Evolutionary conservation across 2,329 filamentous ascomycete genomes (phyloP).

Genomic region (Fusarium clavum): DNA sequence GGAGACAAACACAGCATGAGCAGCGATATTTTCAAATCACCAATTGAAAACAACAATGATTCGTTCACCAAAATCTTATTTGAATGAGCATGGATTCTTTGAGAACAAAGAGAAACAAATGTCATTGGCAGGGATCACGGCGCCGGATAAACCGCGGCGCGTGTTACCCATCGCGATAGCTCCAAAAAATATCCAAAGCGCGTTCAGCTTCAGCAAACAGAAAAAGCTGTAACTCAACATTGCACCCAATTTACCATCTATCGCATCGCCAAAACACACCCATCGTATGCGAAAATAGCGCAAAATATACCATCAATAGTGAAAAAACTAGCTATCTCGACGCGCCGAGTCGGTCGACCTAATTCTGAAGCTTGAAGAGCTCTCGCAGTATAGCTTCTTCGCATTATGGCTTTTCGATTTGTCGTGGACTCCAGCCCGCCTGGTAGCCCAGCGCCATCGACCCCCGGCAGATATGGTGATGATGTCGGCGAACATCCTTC

Average conservation of each 20-base stretch:
- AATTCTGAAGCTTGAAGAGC: slow-evolving; percentile 30
- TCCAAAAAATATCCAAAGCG: slow-evolving; percentile 47
- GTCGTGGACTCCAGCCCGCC: slow-evolving; percentile 58
- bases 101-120: not conserved
- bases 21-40: not conserved
- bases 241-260: slow-evolving; percentile 20
- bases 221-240: slow-evolving; percentile 31
- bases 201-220: slow-evolving; percentile 37
- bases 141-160: slow-evolving; percentile 42
- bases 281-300: slow-evolving; percentile 28
- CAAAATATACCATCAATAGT: slow-evolving; percentile 10
- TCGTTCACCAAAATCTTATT: not conserved
- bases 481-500: slow-evolving; percentile 59
- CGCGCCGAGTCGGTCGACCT: slow-evolving; percentile 22
- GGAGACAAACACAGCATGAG: not conserved
- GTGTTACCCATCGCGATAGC: slow-evolving; percentile 45
- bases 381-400: slow-evolving; percentile 27
- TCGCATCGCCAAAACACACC: slow-evolving; percentile 23
- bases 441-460: slow-evolving; percentile 59
- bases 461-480: slow-evolving; percentile 58
- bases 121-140: not conserved
- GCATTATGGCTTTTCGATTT: slow-evolving; percentile 57
- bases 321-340: slow-evolving; percentile 4
- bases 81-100: not conserved
- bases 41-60: not conserved